phyloP scores from a whole-genome alignment of 2,329 filamentous ascomycete genomes.

The Phaeosphaeria sp. region DNA sequence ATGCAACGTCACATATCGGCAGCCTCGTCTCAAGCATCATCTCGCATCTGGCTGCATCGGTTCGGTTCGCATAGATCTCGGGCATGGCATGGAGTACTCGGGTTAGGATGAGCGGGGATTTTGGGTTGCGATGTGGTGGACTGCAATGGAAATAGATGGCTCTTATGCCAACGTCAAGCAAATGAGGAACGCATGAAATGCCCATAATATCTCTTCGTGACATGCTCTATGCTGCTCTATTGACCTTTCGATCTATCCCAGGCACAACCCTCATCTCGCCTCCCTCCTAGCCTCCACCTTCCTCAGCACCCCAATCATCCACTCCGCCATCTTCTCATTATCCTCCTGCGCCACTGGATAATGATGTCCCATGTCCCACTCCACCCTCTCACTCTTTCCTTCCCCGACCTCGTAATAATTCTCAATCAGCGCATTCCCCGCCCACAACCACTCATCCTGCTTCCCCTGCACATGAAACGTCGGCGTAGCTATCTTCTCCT shows the following conservation, averaged over 20 bases:
- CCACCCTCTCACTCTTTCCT: constrained; percentile 30
- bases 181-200: constrained; percentile 6
- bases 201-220: background rate
- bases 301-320: constrained; percentile 22
- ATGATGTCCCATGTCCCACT: constrained; percentile 46
- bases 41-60: constrained; percentile 21
- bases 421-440: constrained; percentile 38
- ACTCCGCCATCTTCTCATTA: constrained; percentile 35
- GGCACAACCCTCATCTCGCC: background rate
- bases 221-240: background rate
- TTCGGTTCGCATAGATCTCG: constrained; percentile 9
- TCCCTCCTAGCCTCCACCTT: constrained; percentile 6
- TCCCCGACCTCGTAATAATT: constrained; percentile 30
- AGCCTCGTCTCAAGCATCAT: constrained; percentile 12
- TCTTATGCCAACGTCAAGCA: background rate
- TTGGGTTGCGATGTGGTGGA: constrained; percentile 12
- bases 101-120: constrained; percentile 5
- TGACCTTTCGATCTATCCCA: background rate
- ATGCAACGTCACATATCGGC: constrained; percentile 6
- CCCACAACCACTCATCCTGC: constrained; percentile 45
- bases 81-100: constrained; percentile 1
- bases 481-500: constrained; percentile 32
- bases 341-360: constrained; percentile 43
- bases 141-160: constrained; percentile 20
- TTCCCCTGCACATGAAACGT: constrained; percentile 41